Evolutionary conservation across 202 grass and related monocot species (phyloP), one percentile per base, ranked within the genome.

Genomic region (Musa balbisiana): DNA sequence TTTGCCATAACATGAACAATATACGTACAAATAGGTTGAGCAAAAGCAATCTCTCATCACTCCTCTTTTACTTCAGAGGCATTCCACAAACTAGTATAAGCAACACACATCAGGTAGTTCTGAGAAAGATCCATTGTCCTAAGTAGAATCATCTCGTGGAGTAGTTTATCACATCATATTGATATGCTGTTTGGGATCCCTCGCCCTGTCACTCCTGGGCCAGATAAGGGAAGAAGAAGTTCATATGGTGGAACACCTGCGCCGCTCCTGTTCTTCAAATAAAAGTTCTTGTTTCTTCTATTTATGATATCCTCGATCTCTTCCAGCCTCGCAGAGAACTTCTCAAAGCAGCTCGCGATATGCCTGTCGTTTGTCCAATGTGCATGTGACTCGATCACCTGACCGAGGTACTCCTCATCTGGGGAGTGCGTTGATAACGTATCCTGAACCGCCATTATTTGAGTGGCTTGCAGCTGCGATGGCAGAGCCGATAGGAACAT

Each of bases 371-470:
- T 76, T 2, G 76, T 85, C 87, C 87, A 89, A 24, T 75, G 74
- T 0, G 52, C 49, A 51, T 17, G 76, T 51, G 24, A 76, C 62
- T 4, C 84, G 71, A 4, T 53, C 21, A 64, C 8, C 73, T 84
- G 84, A 17, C 81, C 87, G 9, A 90, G 81, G 52, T 90, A 90
- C 27, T 81, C 65, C 58, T 90, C 87, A 26, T 90, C 87, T 0
- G 81, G 51, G 0, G 87, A 90, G 73, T 90, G 87, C 0, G 52
- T 80, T 12, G 87, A 90, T 52, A 90, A 69, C 13, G 82, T 72
- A 29, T 90, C 87, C 14, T 85, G 80, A 58, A 90, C 79, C 0
- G 84, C 80, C 74, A 90, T 82, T 16, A 82, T 9, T 16, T 82
- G 60, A 20, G 76, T 79, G 2, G 87, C 79, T 19, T 90, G 87